These are phyloP conservation scores for Thraustochytrium sp. DNA, from an alignment of 352 stramenopile genomes.

Conservation along the genomic window DNA sequence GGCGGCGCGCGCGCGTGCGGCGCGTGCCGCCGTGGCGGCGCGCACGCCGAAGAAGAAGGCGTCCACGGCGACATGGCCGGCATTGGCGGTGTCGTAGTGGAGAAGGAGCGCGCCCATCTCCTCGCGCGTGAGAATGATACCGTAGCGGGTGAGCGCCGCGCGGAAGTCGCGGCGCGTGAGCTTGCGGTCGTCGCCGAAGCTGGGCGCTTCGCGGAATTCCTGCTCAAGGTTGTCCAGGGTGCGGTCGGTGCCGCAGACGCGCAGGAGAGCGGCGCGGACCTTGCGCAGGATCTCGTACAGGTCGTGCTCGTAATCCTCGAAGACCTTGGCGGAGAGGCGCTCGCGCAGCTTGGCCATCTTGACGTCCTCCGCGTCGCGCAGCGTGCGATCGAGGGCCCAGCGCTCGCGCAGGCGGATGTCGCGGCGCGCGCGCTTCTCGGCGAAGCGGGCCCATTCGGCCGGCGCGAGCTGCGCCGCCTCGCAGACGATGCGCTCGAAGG, in stretches of 20 bases:
- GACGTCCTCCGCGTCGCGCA: neutral
- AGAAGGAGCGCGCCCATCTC: neutral
- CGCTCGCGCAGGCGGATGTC: neutral
- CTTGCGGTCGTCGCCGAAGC: conserved; percentile 36
- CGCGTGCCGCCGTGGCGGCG: neutral
- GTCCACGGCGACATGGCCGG: neutral
- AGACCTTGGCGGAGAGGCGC: neutral
- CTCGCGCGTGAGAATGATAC: conserved; percentile 4
- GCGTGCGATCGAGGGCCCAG: neutral
- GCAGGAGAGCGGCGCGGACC: neutral
- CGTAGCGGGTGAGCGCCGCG: neutral
- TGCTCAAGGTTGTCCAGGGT: conserved; percentile 2
- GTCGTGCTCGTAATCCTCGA: neutral
- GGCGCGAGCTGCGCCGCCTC: neutral
- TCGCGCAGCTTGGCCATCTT: neutral
- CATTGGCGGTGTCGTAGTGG: neutral
- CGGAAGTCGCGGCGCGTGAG: neutral
- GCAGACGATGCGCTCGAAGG: neutral
- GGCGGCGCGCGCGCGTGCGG: neutral
- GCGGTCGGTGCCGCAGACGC: conserved; percentile 16
- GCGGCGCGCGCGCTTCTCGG: neutral
- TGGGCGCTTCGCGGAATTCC: neutral
- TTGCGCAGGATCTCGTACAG: conserved; percentile 27
- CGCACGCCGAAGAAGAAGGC: conserved; percentile 18
- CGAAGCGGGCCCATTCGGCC: neutral